phyloP scores from a whole-genome alignment of 768 basidiomycete genomes.

The Mycena crocata region DNA sequence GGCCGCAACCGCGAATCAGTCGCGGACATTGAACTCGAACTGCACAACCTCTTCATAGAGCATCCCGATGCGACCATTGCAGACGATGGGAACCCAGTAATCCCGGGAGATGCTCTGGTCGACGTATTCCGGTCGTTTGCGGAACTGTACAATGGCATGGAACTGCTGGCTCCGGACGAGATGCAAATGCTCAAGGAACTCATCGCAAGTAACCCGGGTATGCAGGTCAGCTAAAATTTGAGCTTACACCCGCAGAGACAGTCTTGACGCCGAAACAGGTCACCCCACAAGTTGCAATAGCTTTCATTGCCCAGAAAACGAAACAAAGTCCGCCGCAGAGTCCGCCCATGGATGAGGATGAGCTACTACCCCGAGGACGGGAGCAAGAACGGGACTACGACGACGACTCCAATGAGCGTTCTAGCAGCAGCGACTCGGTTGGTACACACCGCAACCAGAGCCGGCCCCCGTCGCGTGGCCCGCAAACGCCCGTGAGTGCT shows the following conservation, averaged over 20 bases:
- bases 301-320: constrained; percentile 73
- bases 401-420: constrained; percentile 53
- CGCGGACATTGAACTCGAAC: constrained; percentile 75
- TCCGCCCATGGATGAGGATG: constrained; percentile 57
- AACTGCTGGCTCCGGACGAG: constrained; percentile 76
- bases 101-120: constrained; percentile 76
- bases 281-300: constrained; percentile 73
- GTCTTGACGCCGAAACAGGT: no score
- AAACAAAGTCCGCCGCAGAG: constrained; percentile 57
- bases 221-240: no score
- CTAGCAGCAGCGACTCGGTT: constrained; percentile 69
- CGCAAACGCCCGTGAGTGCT: constrained; percentile 67
- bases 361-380: constrained; percentile 46
- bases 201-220: constrained; percentile 67
- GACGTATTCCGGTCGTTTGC: constrained; percentile 77
- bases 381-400: constrained; percentile 39
- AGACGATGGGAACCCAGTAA: constrained; percentile 71
- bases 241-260: no score
- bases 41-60: constrained; percentile 73
- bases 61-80: constrained; percentile 72
- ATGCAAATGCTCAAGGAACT: constrained; percentile 68
- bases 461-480: constrained; percentile 64
- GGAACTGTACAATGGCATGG: constrained; percentile 65
- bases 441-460: constrained; percentile 58
- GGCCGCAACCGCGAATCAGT: constrained; percentile 80